Percentiles rank a stretch among this genome's conserved stretches.
Conservation (phyloP, 2,329 filamentous ascomycete species). For the Stagonosporopsis cucurbitacearum region DNA sequence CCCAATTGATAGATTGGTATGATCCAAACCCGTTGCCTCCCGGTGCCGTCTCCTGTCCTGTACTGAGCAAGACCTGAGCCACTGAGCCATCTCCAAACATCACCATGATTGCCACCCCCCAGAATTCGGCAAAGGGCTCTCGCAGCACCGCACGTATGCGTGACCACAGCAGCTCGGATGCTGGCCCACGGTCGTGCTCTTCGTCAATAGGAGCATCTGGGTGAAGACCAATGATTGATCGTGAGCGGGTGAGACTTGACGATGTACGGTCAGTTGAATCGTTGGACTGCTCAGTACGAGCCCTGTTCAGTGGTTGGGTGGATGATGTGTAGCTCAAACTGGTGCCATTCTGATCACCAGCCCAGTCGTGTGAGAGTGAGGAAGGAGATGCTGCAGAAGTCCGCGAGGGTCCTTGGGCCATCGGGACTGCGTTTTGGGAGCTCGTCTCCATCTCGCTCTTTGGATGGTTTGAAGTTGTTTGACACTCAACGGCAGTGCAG, state of each 20-base stretch:
- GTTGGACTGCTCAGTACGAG: conserved; percentile 27
- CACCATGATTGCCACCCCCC: conserved; percentile 51
- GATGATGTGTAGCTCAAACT: conserved; percentile 22
- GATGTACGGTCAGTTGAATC: conserved; percentile 31
- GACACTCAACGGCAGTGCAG: not conserved
- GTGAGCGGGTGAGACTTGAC: conserved; percentile 29
- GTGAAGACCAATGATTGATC: conserved; percentile 46
- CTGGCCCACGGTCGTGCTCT: conserved; percentile 48
- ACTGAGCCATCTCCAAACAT: conserved; percentile 55
- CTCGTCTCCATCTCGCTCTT: conserved; percentile 1
- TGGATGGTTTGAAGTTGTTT: not conserved
- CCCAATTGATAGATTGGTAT: conserved; percentile 54
- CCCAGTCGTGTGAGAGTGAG: conserved; percentile 31
- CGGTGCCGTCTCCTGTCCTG: conserved; percentile 47
- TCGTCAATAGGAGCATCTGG: conserved; percentile 51
- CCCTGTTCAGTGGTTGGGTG: conserved; percentile 23
- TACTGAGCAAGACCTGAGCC: conserved; percentile 52
- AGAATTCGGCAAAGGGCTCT: conserved; percentile 56
- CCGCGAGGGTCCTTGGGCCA: conserved; percentile 20
- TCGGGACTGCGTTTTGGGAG: conserved; percentile 20
- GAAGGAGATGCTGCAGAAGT: conserved; percentile 6
- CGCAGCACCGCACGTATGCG: conserved; percentile 47
- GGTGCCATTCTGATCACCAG: conserved; percentile 16
- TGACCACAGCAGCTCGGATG: conserved; percentile 49
- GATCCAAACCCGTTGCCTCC: conserved; percentile 52